Conservation (phyloP, 805 yeast genomes). For the Groenewaldozyma salmanticensis region DNA sequence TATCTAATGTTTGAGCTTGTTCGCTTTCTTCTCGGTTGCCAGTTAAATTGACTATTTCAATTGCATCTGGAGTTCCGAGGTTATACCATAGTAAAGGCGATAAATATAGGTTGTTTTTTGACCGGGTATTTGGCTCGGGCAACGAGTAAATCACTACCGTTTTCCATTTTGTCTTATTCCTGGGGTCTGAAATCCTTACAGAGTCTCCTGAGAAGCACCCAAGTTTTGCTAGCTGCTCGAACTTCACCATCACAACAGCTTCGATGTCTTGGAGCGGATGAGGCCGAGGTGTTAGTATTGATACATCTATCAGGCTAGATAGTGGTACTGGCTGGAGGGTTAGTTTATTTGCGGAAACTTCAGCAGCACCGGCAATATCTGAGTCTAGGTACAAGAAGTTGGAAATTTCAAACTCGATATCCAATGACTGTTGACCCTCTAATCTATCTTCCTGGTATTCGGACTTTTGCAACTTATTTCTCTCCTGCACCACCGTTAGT, state of each 20-base stretch:
- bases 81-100: slow-evolving; percentile 56
- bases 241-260: slow-evolving; percentile 36
- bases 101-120: slow-evolving; percentile 35
- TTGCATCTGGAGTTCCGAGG: slow-evolving; percentile 29
- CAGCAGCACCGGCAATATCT: slow-evolving; percentile 4
- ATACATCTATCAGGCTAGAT: slow-evolving; percentile 6
- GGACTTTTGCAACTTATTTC: background rate
- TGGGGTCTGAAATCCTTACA: slow-evolving; percentile 24
- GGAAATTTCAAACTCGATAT: slow-evolving; percentile 19
- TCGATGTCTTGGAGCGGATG: slow-evolving; percentile 35
- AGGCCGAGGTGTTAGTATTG: slow-evolving; percentile 16
- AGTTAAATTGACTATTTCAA: slow-evolving; percentile 10
- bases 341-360: background rate
- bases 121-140: slow-evolving; percentile 49
- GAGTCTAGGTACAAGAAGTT: slow-evolving; percentile 14
- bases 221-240: slow-evolving; percentile 42
- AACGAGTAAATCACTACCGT: slow-evolving; percentile 45
- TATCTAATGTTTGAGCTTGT: background rate
- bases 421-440: too few species aligned
- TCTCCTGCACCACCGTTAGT: slow-evolving; percentile 41
- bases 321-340: slow-evolving; percentile 3
- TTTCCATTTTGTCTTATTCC: slow-evolving; percentile 10
- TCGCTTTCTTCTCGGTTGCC: slow-evolving; percentile 41
- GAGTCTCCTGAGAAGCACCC: slow-evolving; percentile 66
- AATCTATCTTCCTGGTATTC: slow-evolving; percentile 2